These are phyloP conservation scores for Ambrosiella cleistominuta DNA, from an alignment of 2,329 filamentous ascomycete genomes.

Conservation along the genomic window DNA sequence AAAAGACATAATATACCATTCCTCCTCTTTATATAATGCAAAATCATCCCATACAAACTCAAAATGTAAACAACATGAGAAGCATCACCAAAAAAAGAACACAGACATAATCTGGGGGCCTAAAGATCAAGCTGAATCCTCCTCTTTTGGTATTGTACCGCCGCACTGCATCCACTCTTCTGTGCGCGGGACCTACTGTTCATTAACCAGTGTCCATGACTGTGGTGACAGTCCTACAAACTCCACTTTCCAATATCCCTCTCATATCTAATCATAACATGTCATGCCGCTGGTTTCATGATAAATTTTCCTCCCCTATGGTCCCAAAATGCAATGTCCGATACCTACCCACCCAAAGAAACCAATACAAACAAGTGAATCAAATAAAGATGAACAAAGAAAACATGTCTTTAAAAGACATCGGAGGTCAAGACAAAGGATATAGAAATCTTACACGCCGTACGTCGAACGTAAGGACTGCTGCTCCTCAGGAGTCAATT, in stretches of 20 bases:
- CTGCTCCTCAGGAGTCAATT: conserved; percentile 32
- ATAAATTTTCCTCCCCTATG: conserved; percentile 5
- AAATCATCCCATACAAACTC: not conserved
- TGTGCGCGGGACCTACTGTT: not conserved
- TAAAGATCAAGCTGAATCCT: not conserved
- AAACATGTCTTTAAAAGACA: not conserved
- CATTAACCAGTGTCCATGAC: not conserved
- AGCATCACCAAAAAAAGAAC: not conserved
- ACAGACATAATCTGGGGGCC: not conserved
- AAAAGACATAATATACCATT: not conserved
- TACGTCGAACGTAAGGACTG: conserved; percentile 33
- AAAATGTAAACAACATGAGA: not conserved
- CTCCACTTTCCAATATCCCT: not conserved
- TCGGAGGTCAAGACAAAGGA: not conserved
- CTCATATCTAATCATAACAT: not conserved
- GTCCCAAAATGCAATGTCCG: conserved; percentile 5
- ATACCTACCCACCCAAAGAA: not conserved
- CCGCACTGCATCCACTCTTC: not conserved
- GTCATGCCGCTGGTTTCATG: not conserved
- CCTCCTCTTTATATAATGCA: not conserved
- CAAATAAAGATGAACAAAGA: conserved; percentile 3
- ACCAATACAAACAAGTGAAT: conserved; percentile 4
- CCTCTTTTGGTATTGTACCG: conserved; percentile 3
- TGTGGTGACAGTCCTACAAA: not conserved
- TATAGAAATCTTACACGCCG: conserved; percentile 20